Evolutionary conservation across 345 rosid genomes (phyloP).

Genomic region (Euphorbia peplus): DNA sequence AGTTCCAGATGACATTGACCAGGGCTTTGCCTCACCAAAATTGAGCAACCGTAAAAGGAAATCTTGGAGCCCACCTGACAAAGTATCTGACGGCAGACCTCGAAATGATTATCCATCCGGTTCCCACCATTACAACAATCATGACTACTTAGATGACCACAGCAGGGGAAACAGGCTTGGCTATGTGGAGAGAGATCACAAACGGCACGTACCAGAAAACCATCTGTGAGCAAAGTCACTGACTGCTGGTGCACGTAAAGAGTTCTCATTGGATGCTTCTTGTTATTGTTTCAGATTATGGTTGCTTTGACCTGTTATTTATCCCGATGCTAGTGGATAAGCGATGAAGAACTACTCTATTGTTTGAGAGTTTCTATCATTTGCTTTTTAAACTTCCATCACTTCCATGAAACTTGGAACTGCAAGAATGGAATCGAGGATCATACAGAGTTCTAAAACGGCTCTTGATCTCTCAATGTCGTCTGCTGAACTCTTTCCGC

Average conservation of each 20-base stretch:
- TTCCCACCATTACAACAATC: conserved; percentile 11
- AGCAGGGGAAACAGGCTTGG: conserved; percentile 6
- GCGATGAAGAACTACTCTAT: not conserved
- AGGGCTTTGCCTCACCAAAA: conserved; percentile 17
- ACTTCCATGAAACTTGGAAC: not conserved
- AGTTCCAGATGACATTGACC: conserved; percentile 24
- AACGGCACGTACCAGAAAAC: conserved; percentile 16
- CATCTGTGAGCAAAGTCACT: not conserved
- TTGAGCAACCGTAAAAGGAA: conserved; percentile 15
- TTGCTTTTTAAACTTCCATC: conserved; percentile 1
- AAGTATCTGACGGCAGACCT: conserved; percentile 4
- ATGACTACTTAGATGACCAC: conserved; percentile 12
- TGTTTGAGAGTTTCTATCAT: conserved; percentile 6
- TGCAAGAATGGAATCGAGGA: conserved; percentile 11
- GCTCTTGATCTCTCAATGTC: no score
- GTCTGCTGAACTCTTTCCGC: not conserved
- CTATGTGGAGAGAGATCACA: conserved; percentile 18
- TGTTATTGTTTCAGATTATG: not conserved
- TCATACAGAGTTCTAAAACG: not conserved
- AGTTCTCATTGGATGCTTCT: no score
- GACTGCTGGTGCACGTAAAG: not conserved
- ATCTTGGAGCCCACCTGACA: conserved; percentile 16
- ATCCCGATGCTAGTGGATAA: no score
- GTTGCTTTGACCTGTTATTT: not conserved
- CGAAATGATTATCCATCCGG: conserved; percentile 12